Evolutionary conservation across 1,139 yeast species (phyloP), one percentile per base, ranked within the genome.

Genomic region (Hemisphaericaspora subhashii): DNA sequence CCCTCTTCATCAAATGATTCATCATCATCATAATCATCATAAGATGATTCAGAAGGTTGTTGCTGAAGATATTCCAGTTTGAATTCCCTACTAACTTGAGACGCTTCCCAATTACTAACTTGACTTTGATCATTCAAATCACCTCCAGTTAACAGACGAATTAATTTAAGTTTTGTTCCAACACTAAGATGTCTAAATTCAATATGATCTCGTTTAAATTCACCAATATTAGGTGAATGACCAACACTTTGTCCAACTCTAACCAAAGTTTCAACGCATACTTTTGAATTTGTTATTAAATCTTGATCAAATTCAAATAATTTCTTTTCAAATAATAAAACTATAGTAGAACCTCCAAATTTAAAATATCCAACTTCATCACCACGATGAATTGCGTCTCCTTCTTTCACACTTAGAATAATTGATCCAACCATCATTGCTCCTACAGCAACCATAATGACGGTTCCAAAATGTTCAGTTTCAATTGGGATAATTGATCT

Each of bases 381-480:
- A 6, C 92, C 86, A 39, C 92, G 71, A 12, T 63, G 53, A 5
- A 90, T 72, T 1, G 42, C 36, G 30, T 81, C 80, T 3, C 87
- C 88, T 33, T 73, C 77, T 37, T 73, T 55, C n/a, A 81, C 82
- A 0, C 92, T 83, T 26, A 90, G 62, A 0, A 88, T 76, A 3
- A 83, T 89, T 2, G 96, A 85, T 0, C 98, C 98, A 3, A 92
- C 98, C 97, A 92, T 89, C 98, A 92, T 92, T 1, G 98, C 98
- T 18, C 98, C 98, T 7, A 92, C 88, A 6, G 95, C 81, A 18
- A 88, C 78, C 64, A 87, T 74, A 48, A 86, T 69, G 13, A 92
- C 86, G 0, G 77, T 72, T 0, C 97, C 98, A 60, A 86, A 89
- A 18, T 74, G 67, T 32, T 74, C 71, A 1, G 95, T 79, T 26